Percentiles rank a stretch among this genome's conserved stretches.
These are phyloP conservation scores for Microdochium bolleyi DNA, from an alignment of 2,329 filamentous ascomycete genomes.

Conservation along the genomic window DNA sequence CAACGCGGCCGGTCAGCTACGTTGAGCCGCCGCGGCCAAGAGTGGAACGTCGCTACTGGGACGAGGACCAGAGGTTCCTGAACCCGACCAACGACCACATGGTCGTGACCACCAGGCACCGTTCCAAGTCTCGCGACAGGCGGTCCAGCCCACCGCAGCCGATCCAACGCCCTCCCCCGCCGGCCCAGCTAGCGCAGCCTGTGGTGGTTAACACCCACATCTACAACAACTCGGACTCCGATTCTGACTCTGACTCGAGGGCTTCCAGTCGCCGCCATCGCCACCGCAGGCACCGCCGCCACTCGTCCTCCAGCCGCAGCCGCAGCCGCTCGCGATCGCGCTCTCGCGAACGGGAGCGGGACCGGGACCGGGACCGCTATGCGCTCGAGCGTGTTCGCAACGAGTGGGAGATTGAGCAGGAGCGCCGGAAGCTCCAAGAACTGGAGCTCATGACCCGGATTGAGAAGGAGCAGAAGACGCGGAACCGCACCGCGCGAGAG, in stretches of 20 bases:
- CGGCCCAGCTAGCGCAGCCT: constrained; percentile 22
- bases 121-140: constrained; percentile 36
- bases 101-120: constrained; percentile 32
- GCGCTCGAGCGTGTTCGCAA: constrained; percentile 20
- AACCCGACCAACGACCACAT: constrained; percentile 39
- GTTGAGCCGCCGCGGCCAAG: constrained; percentile 30
- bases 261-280: constrained; percentile 9
- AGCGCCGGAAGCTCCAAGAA: constrained; percentile 31
- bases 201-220: constrained; percentile 52
- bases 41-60: constrained; percentile 31
- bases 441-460: constrained; percentile 30
- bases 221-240: constrained; percentile 31
- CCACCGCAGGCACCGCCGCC: constrained; percentile 16
- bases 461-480: constrained; percentile 32
- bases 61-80: constrained; percentile 28
- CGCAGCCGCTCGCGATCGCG: constrained; percentile 24
- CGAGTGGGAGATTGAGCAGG: constrained; percentile 20
- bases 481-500: constrained; percentile 30
- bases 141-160: constrained; percentile 29
- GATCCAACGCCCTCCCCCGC: constrained; percentile 12
- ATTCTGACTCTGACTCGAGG: constrained; percentile 34
- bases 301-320: constrained; percentile 19
- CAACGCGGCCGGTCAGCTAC: constrained; percentile 32
- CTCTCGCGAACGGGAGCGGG: constrained; percentile 22
- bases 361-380: constrained; percentile 18